Base-by-base conservation (phyloP, 169 alveolate genomes). In the Plasmodium relictum region DNA sequence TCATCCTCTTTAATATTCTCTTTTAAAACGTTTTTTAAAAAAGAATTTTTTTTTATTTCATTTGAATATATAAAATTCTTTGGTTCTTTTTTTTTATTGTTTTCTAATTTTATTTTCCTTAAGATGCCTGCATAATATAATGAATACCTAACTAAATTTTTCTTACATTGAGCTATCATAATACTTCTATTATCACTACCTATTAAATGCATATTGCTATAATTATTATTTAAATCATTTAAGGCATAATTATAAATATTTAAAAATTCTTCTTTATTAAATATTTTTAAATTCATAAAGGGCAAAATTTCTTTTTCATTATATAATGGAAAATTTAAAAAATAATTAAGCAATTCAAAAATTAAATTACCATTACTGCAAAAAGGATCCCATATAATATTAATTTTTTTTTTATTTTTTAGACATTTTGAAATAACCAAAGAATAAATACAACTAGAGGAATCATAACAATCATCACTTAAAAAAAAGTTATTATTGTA, bases 391-490 rank as follows among this genome's bases (percentile, higher is more conserved):
- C 90, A 80, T 52, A 80, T 65, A 8, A 80, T 44, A 20, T 80
- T 80, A 39, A 80, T 59, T 5, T 62, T 56, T 45, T 66, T 80
- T 59, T 24, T 69, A 68, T 80, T 80, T 42, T 45, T 66, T 68
- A 80, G 24, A 62, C 90, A 80, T 66, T 80, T 80, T 8, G 65
- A 70, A 31, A 80, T 42, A 4, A 72, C 45, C 66, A 80, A 39
- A 7, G 90, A 48, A 54, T 80, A 80, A 66, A 66, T 54, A 62
- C 90, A 80, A 71, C 83, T 68, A 66, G 83, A 74, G 3, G 90
- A 22, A 71, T 80, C 90, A 52, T 80, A 80, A 48, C 90, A 66
- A 52, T 80, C 90, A 59, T 80, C 90, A n/a, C 85, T 68, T 68
- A 80, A 80, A 80, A 80, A 80, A 59, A 68, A 80, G 66, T 41